phyloP scores from a whole-genome alignment of 768 basidiomycete species.

The Termitomyces eurrhizus region DNA sequence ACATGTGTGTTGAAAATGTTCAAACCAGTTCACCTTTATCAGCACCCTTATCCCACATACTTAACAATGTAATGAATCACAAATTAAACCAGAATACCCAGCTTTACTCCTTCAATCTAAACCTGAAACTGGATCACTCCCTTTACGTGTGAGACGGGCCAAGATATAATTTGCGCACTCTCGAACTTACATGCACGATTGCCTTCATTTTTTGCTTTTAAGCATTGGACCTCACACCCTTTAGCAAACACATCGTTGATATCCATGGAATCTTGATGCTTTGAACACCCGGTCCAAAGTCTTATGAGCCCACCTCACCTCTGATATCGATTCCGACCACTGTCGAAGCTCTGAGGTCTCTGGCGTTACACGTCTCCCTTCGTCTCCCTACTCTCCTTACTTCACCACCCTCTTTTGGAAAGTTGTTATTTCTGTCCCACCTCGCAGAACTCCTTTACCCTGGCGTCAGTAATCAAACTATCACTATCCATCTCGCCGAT shows the following conservation, averaged over 20 bases:
- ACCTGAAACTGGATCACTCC: too few relatives aligned
- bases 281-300: conserved; percentile 31
- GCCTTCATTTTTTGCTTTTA: background rate
- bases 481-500: conserved; percentile 89
- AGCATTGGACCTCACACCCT: background rate
- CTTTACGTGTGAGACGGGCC: too few relatives aligned
- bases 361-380: conserved; percentile 63
- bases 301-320: conserved; percentile 24
- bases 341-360: conserved; percentile 48
- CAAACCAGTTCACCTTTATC: too few relatives aligned
- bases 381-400: conserved; percentile 79
- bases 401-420: conserved; percentile 85
- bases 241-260: conserved; percentile 55
- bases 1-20: too few relatives aligned
- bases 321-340: conserved; percentile 67
- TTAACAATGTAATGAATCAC: too few relatives aligned
- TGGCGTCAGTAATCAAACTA: conserved; percentile 57
- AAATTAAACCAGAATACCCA: too few relatives aligned
- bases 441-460: conserved; percentile 69
- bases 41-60: too few relatives aligned
- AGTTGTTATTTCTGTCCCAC: conserved; percentile 74
- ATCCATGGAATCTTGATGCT: conserved; percentile 67
- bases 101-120: too few relatives aligned
- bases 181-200: too few relatives aligned
- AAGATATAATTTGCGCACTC: too few relatives aligned